Conservation (phyloP, 345 rosid genomes). For the Salix arbutifolia region DNA sequence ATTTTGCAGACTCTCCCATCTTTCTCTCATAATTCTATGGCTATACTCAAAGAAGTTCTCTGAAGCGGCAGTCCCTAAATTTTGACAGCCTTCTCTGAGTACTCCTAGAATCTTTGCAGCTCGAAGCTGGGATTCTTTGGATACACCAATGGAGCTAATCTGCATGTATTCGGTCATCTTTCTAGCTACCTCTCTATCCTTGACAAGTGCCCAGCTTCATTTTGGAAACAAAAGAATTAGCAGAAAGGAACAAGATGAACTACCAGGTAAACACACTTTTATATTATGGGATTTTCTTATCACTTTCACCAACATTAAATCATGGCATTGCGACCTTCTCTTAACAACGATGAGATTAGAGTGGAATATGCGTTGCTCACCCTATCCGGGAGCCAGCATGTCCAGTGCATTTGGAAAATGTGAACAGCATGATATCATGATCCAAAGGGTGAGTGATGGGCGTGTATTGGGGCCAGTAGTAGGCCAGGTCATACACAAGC, state of each 20-base stretch:
- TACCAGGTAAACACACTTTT: neutral
- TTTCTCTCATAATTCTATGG: conserved; percentile 41
- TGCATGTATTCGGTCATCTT: conserved; percentile 61
- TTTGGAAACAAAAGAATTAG: neutral
- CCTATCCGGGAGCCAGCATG: conserved; percentile 96
- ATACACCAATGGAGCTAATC: conserved; percentile 68
- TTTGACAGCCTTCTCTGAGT: conserved; percentile 34
- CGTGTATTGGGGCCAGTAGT: conserved; percentile 87
- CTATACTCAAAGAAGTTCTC: conserved; percentile 57
- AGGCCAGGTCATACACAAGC: conserved; percentile 74
- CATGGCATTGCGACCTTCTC: neutral
- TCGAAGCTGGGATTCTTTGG: conserved; percentile 79
- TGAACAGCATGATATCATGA: conserved; percentile 77
- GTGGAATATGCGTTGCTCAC: conserved; percentile 28
- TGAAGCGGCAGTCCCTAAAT: conserved; percentile 8
- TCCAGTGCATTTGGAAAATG: conserved; percentile 86
- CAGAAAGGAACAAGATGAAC: neutral
- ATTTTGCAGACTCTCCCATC: conserved; percentile 63
- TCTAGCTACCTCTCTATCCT: conserved; percentile 57
- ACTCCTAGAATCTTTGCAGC: conserved; percentile 64
- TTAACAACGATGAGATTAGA: too few species aligned
- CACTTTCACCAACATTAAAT: neutral
- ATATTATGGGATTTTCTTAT: neutral
- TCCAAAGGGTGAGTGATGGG: conserved; percentile 61
- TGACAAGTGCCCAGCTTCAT: conserved; percentile 76